Conservation (phyloP, 768 basidiomycete genomes). For the Pulveroboletus sp. region DNA sequence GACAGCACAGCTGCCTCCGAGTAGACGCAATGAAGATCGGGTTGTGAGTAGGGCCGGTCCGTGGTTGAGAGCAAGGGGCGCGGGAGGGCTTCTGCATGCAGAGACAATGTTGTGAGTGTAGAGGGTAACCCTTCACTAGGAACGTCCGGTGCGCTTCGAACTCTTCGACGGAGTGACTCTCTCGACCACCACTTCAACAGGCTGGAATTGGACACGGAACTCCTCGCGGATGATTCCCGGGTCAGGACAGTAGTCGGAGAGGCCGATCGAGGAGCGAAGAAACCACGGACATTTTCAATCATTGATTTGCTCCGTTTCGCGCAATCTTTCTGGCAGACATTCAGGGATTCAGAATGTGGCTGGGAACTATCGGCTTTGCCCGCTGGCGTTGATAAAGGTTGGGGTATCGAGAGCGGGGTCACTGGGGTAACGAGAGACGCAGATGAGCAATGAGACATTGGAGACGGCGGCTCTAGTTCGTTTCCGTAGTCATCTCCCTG, state of each 20-base stretch:
- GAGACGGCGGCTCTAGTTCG: constrained; percentile 36
- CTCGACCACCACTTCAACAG: constrained; percentile 49
- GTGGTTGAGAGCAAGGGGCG: constrained; percentile 12
- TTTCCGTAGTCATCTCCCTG: constrained; percentile 25
- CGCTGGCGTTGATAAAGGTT: constrained; percentile 12
- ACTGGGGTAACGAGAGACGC: constrained; percentile 25
- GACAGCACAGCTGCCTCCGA: constrained; percentile 13
- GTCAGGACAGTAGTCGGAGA: constrained; percentile 37
- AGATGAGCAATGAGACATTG: constrained; percentile 40
- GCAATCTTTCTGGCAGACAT: constrained; percentile 19
- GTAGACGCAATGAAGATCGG: constrained; percentile 27
- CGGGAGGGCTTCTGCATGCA: constrained; percentile 14
- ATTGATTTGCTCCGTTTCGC: constrained; percentile 51
- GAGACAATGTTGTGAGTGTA: constrained; percentile 24
- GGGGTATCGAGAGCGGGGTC: constrained; percentile 19
- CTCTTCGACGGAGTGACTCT: constrained; percentile 48
- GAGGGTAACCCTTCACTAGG: constrained; percentile 29
- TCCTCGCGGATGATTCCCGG: constrained; percentile 25
- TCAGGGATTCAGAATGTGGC: constrained; percentile 29
- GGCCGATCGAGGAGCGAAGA: constrained; percentile 51
- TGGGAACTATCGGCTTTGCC: constrained; percentile 12
- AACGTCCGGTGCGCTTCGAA: constrained; percentile 51
- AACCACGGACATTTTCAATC: constrained; percentile 58
- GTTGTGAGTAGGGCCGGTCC: constrained; percentile 30
- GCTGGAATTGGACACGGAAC: constrained; percentile 29